Conservation (phyloP, 192 early-diverging fungal species). For the Backusella westeae region DNA sequence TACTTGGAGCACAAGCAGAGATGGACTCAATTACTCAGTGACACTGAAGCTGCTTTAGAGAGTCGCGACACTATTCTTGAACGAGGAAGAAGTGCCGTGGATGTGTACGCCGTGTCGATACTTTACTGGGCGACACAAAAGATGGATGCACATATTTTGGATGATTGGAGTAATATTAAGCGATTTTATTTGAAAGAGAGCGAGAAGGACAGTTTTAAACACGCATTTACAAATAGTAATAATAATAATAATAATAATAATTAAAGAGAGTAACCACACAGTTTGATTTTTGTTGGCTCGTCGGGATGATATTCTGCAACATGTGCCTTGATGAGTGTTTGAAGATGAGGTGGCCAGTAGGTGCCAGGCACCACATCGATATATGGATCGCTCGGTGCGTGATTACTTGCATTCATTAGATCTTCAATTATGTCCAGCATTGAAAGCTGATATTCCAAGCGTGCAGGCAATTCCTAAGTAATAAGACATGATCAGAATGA, state of each 20-base stretch:
- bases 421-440: conserved; percentile 30
- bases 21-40: neutral
- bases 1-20: neutral
- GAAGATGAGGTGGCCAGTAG: conserved; percentile 52
- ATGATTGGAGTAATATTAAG: neutral
- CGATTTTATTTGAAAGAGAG: conserved; percentile 5
- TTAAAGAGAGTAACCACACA: conserved; percentile 12
- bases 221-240: neutral
- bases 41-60: neutral
- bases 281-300: conserved; percentile 38
- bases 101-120: neutral
- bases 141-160: neutral
- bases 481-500: neutral
- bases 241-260: neutral
- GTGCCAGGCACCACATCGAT: conserved; percentile 37
- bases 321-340: conserved; percentile 50
- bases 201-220: neutral
- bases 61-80: neutral
- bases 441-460: neutral
- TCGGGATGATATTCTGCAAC: conserved; percentile 49
- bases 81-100: neutral
- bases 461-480: neutral
- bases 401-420: conserved; percentile 49
- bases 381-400: conserved; percentile 42
- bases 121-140: neutral